These are phyloP conservation scores for Lophium mytilinum DNA, from an alignment of 495 filamentous ascomycete genomes.

Conservation along the genomic window DNA sequence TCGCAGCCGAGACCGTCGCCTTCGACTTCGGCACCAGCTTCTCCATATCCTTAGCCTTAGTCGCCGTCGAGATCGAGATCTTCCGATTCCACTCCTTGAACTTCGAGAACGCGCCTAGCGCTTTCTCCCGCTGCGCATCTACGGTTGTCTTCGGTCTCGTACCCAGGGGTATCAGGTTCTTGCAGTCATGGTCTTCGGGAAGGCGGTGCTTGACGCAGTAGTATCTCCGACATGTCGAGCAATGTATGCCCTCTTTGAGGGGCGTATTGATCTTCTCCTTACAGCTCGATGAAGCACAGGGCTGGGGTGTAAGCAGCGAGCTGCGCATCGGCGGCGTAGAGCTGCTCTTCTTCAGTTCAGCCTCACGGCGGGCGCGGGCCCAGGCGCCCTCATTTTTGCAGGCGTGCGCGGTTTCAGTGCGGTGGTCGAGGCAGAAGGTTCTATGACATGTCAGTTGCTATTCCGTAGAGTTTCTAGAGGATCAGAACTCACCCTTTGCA, in stretches of 20 bases:
- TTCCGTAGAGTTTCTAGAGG: neutral
- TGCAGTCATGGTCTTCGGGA: conserved; percentile 81
- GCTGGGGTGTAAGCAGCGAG: conserved; percentile 24
- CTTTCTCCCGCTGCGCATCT: conserved; percentile 40
- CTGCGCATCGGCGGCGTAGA: neutral
- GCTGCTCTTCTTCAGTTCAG: neutral
- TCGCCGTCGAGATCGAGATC: too few species aligned
- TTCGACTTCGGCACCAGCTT: conserved; percentile 37
- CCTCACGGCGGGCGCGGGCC: conserved; percentile 44
- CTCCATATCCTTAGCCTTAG: conserved; percentile 31
- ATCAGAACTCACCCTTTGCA: conserved; percentile 44
- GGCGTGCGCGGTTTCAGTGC: conserved; percentile 73
- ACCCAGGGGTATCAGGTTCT: conserved; percentile 57
- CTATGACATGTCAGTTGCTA: conserved; percentile 31
- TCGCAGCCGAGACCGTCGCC: too few species aligned
- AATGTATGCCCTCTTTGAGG: conserved; percentile 70
- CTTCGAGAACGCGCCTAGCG: conserved; percentile 52
- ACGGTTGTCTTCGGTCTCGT: conserved; percentile 41
- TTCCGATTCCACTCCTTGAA: conserved; percentile 54
- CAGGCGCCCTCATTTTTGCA: conserved; percentile 80
- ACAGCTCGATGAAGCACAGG: conserved; percentile 68
- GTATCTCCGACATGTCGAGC: conserved; percentile 65
- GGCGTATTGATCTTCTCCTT: conserved; percentile 80
- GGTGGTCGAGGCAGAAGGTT: conserved; percentile 92
- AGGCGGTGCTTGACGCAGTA: conserved; percentile 94